phyloP scores from a whole-genome alignment of 2,329 filamentous ascomycete species.

The Coniochaeta sp. region DNA sequence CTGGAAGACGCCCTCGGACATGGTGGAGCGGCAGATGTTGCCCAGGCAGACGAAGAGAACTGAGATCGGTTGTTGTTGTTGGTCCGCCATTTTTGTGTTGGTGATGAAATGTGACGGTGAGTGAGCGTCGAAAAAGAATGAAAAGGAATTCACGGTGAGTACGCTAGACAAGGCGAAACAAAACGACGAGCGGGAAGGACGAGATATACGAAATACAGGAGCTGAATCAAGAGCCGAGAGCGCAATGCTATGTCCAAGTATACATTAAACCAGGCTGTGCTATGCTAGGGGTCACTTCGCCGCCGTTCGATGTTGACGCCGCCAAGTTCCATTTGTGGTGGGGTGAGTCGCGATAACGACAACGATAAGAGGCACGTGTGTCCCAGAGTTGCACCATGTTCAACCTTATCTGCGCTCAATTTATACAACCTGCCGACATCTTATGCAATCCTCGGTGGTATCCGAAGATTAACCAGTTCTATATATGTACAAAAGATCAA shows the following conservation, averaged over 20 bases:
- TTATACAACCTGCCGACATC: too few relatives aligned
- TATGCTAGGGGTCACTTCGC: neutral
- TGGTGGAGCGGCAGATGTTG: conserved; percentile 91
- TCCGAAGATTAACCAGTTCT: neutral
- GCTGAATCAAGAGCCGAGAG: neutral
- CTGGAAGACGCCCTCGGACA: conserved; percentile 92
- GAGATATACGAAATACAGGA: neutral
- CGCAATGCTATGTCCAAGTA: neutral
- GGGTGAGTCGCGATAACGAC: neutral
- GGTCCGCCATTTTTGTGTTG: neutral
- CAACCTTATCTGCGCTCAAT: neutral
- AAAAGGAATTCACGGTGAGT: neutral
- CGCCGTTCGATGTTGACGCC: neutral
- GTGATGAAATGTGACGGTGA: too few relatives aligned
- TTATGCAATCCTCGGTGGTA: neutral
- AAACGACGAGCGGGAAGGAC: too few relatives aligned
- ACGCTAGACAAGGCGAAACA: neutral
- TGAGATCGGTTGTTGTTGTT: conserved; percentile 43
- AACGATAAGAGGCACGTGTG: neutral
- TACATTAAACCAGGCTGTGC: neutral
- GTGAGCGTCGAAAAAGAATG: neutral
- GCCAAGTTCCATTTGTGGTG: neutral
- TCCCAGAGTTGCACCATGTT: neutral
- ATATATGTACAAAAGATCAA: neutral
- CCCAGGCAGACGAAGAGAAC: conserved; percentile 94